Percentiles rank a stretch among this genome's conserved stretches.
These are phyloP conservation scores for Petunia axillaris DNA, from an alignment of 257 asterid genomes.

Conservation along the genomic window DNA sequence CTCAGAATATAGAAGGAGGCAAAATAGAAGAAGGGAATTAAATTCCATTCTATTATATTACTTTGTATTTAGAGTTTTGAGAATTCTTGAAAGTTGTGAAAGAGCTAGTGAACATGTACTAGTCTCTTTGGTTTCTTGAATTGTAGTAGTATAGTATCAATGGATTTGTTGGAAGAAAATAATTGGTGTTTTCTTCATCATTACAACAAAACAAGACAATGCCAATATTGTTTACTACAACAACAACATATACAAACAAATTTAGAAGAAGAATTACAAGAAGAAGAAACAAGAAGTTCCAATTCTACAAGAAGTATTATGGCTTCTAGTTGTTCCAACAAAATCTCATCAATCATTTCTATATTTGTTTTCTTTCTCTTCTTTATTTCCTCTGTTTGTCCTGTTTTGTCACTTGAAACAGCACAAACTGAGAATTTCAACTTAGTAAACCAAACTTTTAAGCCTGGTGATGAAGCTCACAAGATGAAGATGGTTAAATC, in stretches of 20 bases:
- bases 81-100: conserved; percentile 22
- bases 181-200: conserved; percentile 36
- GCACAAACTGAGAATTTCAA: conserved; percentile 31
- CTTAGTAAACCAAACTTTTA: conserved; percentile 48
- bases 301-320: conserved; percentile 39
- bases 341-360: conserved; percentile 56
- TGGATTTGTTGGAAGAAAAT: conserved; percentile 42
- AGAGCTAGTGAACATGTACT: conserved; percentile 48
- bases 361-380: conserved; percentile 58
- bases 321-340: conserved; percentile 46
- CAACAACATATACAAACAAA: conserved; percentile 33
- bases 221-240: conserved; percentile 32
- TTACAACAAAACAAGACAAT: conserved; percentile 50
- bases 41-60: neutral
- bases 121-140: conserved; percentile 36
- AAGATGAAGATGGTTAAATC: conserved; percentile 53
- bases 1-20: conserved; percentile 44
- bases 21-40: conserved; percentile 26
- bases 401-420: conserved; percentile 43
- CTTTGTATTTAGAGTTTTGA: conserved; percentile 9
- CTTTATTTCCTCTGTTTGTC: conserved; percentile 50
- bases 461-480: conserved; percentile 52
- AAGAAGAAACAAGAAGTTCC: conserved; percentile 35
- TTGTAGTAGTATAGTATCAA: conserved; percentile 29
- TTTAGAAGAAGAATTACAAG: conserved; percentile 23